A percentile compares a stretch with the other conserved stretches of the same genome.
Evolutionary conservation across 345 rosid species (phyloP).

Genomic region (Citrus sp.): DNA sequence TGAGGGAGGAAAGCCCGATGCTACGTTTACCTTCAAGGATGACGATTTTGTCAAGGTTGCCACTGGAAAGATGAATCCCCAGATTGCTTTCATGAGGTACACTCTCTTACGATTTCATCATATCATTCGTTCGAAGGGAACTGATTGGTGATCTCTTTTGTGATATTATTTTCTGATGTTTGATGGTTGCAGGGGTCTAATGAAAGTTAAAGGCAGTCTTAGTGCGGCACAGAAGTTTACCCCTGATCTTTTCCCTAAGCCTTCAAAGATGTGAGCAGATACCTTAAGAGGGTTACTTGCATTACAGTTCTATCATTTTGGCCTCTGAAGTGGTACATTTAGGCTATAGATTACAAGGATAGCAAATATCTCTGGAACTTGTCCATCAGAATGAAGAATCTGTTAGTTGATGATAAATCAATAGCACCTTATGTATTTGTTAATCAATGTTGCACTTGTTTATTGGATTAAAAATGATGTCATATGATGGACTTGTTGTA

Average conservation of each 20-base stretch:
- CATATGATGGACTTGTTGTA: background rate
- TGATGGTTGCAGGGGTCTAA: constrained; percentile 64
- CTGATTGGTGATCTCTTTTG: background rate
- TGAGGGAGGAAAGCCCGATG: constrained; percentile 91
- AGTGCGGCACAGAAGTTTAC: constrained; percentile 95
- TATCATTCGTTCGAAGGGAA: background rate
- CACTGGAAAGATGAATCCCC: constrained; percentile 90
- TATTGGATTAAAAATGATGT: background rate
- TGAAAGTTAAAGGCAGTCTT: constrained; percentile 96
- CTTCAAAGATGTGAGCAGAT: constrained; percentile 70
- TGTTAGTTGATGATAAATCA: background rate
- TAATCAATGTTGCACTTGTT: background rate
- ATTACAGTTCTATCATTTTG: background rate
- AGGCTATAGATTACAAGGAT: background rate
- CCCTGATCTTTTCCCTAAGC: constrained; percentile 97
- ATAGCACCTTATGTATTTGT: background rate
- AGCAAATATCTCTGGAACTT: background rate
- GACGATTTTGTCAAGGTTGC: constrained; percentile 92
- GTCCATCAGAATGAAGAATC: background rate
- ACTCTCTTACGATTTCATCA: background rate
- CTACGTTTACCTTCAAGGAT: constrained; percentile 78
- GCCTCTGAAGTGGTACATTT: background rate
- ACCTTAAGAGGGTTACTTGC: background rate
- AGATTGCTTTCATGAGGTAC: constrained; percentile 93
- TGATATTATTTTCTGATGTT: background rate